Percentiles rank a stretch among this genome's conserved stretches.
Conservation (phyloP, 2,329 filamentous ascomycete species). For the Kalmusia sp. region DNA sequence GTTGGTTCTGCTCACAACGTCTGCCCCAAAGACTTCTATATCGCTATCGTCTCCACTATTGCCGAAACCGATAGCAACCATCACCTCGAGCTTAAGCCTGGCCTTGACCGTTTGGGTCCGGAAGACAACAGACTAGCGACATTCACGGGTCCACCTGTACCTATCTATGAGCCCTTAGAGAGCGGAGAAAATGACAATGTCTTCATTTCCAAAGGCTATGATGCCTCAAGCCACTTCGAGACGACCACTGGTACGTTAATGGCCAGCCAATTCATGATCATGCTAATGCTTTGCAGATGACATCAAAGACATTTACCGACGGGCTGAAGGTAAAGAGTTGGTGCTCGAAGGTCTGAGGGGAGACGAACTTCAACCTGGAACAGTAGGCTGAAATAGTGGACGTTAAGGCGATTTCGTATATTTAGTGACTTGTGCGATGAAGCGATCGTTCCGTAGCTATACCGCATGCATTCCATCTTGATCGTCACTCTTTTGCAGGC, state of each 20-base stretch:
- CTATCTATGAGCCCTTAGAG: conserved; percentile 89
- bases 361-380: conserved; percentile 75
- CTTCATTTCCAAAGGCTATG: conserved; percentile 98
- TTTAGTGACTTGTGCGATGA: conserved; percentile 14
- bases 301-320: conserved; percentile 89
- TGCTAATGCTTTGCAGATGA: conserved; percentile 69
- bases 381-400: conserved; percentile 27
- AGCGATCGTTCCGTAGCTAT: conserved; percentile 4
- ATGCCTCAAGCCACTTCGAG: conserved; percentile 97
- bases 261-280: background rate
- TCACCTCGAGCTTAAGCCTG: conserved; percentile 91
- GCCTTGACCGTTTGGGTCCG: conserved; percentile 83
- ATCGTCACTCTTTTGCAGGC: no score
- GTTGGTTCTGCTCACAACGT: conserved; percentile 97
- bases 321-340: conserved; percentile 83
- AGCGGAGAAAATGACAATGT: conserved; percentile 86
- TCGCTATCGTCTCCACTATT: conserved; percentile 97
- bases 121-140: conserved; percentile 84
- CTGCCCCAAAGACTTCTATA: conserved; percentile 98
- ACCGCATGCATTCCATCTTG: no score
- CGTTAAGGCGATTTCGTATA: conserved; percentile 10
- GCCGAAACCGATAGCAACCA: conserved; percentile 91
- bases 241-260: conserved; percentile 71
- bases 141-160: conserved; percentile 92
- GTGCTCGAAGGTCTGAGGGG: conserved; percentile 86